A percentile compares a stretch with the other conserved stretches of the same genome.
phyloP scores from a whole-genome alignment of 345 rosid species.

The Xanthoceras sorbifolium region DNA sequence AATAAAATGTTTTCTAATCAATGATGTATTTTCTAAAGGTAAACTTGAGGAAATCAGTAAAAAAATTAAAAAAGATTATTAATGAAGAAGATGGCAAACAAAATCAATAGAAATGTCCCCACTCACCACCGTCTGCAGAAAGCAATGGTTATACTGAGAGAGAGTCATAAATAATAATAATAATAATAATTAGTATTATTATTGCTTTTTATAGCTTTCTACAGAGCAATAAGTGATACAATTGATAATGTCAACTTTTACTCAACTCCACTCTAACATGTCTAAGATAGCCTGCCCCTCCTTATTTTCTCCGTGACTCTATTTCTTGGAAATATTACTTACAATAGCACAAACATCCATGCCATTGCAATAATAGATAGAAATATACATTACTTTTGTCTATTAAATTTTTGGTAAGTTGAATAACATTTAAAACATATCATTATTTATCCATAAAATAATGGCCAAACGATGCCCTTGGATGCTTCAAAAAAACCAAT shows the following conservation, averaged over 20 bases:
- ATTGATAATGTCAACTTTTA: slow-evolving; percentile 26
- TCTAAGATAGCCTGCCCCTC: too few relatives aligned
- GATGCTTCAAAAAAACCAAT: slow-evolving; percentile 26
- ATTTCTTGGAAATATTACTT: slow-evolving; percentile 28
- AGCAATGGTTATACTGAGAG: slow-evolving; percentile 26
- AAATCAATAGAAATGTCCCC: slow-evolving; percentile 17
- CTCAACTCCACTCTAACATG: slow-evolving; percentile 22
- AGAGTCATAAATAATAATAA: not conserved
- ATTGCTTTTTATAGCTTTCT: slow-evolving; percentile 37
- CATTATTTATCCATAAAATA: not conserved
- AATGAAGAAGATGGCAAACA: slow-evolving; percentile 18
- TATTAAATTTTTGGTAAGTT: not conserved
- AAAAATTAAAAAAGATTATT: not conserved
- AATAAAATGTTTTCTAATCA: not conserved
- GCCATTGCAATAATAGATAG: not conserved
- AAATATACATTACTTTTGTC: not conserved
- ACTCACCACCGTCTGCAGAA: slow-evolving; percentile 32
- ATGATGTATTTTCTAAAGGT: not conserved
- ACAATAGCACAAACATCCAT: slow-evolving; percentile 31
- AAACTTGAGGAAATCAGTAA: not conserved
- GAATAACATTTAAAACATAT: too few relatives aligned
- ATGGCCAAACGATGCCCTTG: slow-evolving; percentile 17
- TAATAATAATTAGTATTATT: slow-evolving; percentile 1
- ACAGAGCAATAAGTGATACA: slow-evolving; percentile 39
- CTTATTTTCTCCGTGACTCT: slow-evolving; percentile 19